Base-by-base conservation (phyloP, 495 filamentous ascomycete genomes). In the Diplogelasinospora grovesii region DNA sequence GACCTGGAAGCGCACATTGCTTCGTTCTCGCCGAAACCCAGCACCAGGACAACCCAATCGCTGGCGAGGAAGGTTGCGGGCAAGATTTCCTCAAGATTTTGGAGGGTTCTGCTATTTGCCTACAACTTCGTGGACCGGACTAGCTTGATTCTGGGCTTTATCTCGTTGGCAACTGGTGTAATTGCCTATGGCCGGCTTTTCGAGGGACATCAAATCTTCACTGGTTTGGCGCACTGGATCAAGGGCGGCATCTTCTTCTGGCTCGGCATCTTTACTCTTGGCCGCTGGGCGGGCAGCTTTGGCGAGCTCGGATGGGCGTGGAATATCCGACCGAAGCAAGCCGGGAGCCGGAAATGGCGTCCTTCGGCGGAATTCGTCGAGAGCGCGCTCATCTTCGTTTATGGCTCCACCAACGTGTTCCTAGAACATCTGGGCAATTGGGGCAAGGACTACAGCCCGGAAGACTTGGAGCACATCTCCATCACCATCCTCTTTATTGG, bases 231-330 rank as follows among this genome's bases (percentile, higher is more conserved):
- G 22, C 92, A 97, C 61, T 93, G 85, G 62, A 85, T 96, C 59
- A 98, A 97, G 57, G 92, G 90, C 38, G 86, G 87, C n/a, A 85
- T 97, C 41, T 98, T 98, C 66, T 86, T 96, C 63, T 87, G 87
- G 83, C 88, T 95, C 44, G 92, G 92, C 13, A 56, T 95, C 9
- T 61, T 97, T 20, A 92, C 87, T 0, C 75, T 98, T 14, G 87
- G 87, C 11, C 85, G 92, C 14, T 95, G 85, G 80, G 77, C 89
- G 49, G 92, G 92, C 13, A 82, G 83, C 64, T 98, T 92, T 64
- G 79, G 84, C 29, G 86, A 94, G 35, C 74, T 90, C 37, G 92
- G 92, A 44, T 98, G 92, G 92, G 84, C 87, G 1, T 98, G 92
- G 92, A 96, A 98, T 50, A 61, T 89, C 39, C 83, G 83, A 42